A percentile compares a stretch with the other conserved stretches of the same genome.
phyloP scores from a whole-genome alignment of 495 filamentous ascomycete species.

The Penicillium taxi region DNA sequence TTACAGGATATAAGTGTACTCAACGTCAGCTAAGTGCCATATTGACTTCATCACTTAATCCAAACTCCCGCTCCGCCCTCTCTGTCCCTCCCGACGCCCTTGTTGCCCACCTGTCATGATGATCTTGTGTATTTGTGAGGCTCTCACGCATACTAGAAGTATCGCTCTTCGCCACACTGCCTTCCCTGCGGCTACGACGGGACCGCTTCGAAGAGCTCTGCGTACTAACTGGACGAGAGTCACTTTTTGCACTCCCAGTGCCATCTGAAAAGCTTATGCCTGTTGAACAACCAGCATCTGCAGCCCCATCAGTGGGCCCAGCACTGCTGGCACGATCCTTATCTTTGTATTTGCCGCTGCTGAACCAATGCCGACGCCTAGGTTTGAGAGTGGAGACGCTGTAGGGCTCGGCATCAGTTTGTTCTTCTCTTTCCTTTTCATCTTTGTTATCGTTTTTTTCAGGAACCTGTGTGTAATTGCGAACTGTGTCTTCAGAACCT shows the following conservation, averaged over 20 bases:
- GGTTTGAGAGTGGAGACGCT: conserved; percentile 27
- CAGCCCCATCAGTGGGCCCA: conserved; percentile 12
- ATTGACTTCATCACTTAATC: conserved; percentile 45
- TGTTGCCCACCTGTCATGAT: conserved; percentile 35
- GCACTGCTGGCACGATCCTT: conserved; percentile 24
- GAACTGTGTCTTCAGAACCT: conserved; percentile 17
- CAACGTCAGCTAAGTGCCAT: conserved; percentile 44
- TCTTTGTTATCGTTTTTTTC: conserved; percentile 18
- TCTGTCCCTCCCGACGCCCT: conserved; percentile 35
- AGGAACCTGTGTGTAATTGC: conserved; percentile 26
- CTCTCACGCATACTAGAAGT: conserved; percentile 36
- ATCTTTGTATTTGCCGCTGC: conserved; percentile 29
- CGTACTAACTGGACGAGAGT: conserved; percentile 31
- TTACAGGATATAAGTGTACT: no score
- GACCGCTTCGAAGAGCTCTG: conserved; percentile 23
- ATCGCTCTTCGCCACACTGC: conserved; percentile 35
- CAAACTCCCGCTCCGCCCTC: conserved; percentile 38
- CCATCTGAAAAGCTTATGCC: conserved; percentile 13
- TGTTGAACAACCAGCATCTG: conserved; percentile 13
- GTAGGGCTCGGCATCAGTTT: conserved; percentile 20
- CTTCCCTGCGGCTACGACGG: conserved; percentile 25
- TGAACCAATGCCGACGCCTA: conserved; percentile 38
- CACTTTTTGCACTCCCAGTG: conserved; percentile 8
- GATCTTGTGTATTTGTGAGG: conserved; percentile 44
- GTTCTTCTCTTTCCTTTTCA: conserved; percentile 11